A percentile compares a stretch with the other conserved stretches of the same genome.
Conservation (phyloP, 257 asterid genomes). For the Prunella vulgaris region DNA sequence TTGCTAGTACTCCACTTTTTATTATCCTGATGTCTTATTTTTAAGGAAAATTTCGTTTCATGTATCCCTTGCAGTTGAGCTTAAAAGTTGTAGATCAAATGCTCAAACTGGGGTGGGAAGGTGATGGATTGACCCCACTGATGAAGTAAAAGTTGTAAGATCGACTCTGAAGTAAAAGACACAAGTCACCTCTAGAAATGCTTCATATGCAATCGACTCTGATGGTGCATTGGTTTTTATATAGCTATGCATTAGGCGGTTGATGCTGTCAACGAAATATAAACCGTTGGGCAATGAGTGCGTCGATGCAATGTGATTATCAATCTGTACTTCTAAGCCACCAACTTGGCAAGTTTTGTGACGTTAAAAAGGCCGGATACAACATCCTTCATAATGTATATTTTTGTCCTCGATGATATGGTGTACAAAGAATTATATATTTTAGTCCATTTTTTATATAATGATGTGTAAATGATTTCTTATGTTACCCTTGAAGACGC, state of each 20-base stretch:
- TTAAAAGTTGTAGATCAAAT: conserved; percentile 96
- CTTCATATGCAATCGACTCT: conserved; percentile 15
- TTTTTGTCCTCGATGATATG: conserved; percentile 13
- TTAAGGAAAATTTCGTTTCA: not conserved
- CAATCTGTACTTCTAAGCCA: conserved; percentile 10
- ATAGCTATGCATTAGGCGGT: conserved; percentile 7
- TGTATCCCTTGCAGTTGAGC: conserved; percentile 66
- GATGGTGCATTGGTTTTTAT: conserved; percentile 12
- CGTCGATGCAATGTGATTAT: not conserved
- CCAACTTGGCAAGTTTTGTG: conserved; percentile 28
- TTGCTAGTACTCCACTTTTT: not conserved
- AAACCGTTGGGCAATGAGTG: not conserved
- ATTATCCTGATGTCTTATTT: not conserved
- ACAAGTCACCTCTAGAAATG: not conserved
- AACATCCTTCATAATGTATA: conserved; percentile 22
- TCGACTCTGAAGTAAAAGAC: too few relatives aligned
- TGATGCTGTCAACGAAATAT: conserved; percentile 15
- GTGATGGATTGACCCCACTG: conserved; percentile 84
- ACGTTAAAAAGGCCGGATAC: conserved; percentile 14
- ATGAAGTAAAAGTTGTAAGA: conserved; percentile 43
- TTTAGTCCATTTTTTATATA: not conserved
- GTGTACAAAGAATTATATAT: conserved; percentile 13
- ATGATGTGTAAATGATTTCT: conserved; percentile 15
- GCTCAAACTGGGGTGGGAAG: conserved; percentile 99
- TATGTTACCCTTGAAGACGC: conserved; percentile 11